These are phyloP conservation scores for Taiozyma onychis DNA, from an alignment of 1,139 yeast species.

Conservation along the genomic window DNA sequence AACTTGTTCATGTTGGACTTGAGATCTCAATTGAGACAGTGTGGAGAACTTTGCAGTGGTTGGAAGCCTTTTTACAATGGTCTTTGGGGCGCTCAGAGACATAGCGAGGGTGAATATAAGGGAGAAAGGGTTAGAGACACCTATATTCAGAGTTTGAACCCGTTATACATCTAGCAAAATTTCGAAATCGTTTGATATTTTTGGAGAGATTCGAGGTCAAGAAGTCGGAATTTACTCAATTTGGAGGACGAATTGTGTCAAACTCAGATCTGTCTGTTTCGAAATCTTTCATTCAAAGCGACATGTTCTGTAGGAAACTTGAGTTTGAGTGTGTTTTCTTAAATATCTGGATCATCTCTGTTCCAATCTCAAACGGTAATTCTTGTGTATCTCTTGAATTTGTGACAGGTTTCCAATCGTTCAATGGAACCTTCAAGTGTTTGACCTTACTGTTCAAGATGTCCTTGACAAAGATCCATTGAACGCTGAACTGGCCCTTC, in stretches of 20 bases:
- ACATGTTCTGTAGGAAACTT: slow-evolving; percentile 15
- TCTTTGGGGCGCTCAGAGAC: not conserved
- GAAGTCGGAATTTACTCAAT: not conserved
- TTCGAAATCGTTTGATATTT: not conserved
- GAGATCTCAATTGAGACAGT: slow-evolving; percentile 17
- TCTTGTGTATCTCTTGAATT: slow-evolving; percentile 61
- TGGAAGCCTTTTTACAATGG: not conserved
- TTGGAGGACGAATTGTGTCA: not conserved
- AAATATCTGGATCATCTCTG: slow-evolving; percentile 44
- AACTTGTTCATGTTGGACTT: slow-evolving; percentile 7
- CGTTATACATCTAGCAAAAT: not conserved
- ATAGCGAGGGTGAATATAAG: not conserved
- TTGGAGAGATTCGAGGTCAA: not conserved
- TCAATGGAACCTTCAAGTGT: slow-evolving; percentile 33
- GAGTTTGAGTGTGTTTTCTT: slow-evolving; percentile 10
- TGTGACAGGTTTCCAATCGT: slow-evolving; percentile 46
- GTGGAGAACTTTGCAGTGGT: slow-evolving; percentile 12
- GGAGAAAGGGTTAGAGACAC: not conserved
- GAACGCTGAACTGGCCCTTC: slow-evolving; percentile 47
- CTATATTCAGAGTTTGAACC: not conserved
- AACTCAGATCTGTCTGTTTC: not conserved
- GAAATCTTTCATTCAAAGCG: not conserved
- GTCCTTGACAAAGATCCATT: slow-evolving; percentile 48
- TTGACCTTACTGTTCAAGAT: slow-evolving; percentile 43
- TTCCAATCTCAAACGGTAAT: slow-evolving; percentile 35